These are phyloP conservation scores for Xylaria sp. DNA, from an alignment of 2,329 filamentous ascomycete species.

Conservation along the genomic window DNA sequence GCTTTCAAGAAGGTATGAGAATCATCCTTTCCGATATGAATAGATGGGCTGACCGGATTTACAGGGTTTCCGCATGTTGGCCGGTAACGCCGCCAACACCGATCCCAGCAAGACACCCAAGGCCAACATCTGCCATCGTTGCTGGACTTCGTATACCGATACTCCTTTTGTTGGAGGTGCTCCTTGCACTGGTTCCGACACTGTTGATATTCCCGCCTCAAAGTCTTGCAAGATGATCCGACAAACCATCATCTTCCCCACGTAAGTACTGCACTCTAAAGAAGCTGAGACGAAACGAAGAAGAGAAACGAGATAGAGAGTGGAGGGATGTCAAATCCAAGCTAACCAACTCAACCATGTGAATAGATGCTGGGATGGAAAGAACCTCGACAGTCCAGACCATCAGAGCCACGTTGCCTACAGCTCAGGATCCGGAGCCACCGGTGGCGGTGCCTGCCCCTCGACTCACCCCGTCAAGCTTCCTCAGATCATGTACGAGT, in stretches of 20 bases:
- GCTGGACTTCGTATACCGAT: constrained; percentile 60
- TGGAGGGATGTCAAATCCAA: background rate
- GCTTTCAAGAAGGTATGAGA: constrained; percentile 54
- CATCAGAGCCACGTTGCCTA: constrained; percentile 61
- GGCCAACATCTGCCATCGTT: constrained; percentile 59
- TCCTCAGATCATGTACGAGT: constrained; percentile 61
- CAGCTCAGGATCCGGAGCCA: constrained; percentile 57
- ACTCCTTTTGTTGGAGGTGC: constrained; percentile 60
- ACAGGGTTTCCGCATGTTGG: constrained; percentile 61
- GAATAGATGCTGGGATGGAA: constrained; percentile 61
- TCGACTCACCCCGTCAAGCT: constrained; percentile 59
- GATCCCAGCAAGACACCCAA: constrained; percentile 53
- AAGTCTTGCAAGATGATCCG: constrained; percentile 63
- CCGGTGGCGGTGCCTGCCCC: constrained; percentile 60
- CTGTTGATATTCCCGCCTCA: constrained; percentile 60
- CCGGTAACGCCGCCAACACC: constrained; percentile 57
- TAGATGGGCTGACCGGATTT: constrained; percentile 5
- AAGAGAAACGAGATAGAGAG: background rate
- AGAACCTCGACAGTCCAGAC: constrained; percentile 60
- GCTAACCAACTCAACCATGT: constrained; percentile 15
- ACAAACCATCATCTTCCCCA: constrained; percentile 63
- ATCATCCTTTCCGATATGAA: background rate
- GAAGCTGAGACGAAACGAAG: background rate
- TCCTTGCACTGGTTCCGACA: constrained; percentile 61
- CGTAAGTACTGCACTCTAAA: constrained; percentile 45